Evolutionary conservation across 192 early-diverging fungal genomes (phyloP).

Genomic region (Funneliformis mosseae): DNA sequence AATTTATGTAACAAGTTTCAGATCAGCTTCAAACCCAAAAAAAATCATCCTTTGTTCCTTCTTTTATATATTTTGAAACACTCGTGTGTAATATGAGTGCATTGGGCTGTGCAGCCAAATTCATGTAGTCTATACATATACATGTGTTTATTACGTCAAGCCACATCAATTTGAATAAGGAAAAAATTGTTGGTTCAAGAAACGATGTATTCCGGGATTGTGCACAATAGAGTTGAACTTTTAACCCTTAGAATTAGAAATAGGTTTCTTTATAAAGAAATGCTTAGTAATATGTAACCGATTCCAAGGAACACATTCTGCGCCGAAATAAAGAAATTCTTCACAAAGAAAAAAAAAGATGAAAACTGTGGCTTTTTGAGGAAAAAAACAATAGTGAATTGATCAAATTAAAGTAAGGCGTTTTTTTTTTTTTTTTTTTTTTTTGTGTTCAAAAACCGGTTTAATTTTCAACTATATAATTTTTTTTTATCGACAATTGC

Average conservation of each 20-base stretch:
- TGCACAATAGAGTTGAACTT: background rate
- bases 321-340: too few species aligned
- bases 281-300: background rate
- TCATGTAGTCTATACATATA: background rate
- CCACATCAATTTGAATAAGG: background rate
- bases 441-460: too few species aligned
- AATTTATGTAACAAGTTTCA: background rate
- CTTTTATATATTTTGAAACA: background rate
- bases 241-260: background rate
- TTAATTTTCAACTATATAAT: too few species aligned
- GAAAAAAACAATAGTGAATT: too few species aligned
- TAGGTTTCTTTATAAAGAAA: background rate
- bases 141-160: background rate
- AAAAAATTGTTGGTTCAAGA: background rate
- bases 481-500: too few species aligned
- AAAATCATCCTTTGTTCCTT: background rate
- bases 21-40: background rate
- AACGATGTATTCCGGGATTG: background rate
- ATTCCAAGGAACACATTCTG: background rate
- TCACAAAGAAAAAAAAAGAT: too few species aligned
- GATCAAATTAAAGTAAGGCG: too few species aligned
- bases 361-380: too few species aligned
- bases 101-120: background rate
- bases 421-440: too few species aligned
- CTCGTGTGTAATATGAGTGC: too few species aligned